A percentile compares a stretch with the other conserved stretches of the same genome.
These are phyloP conservation scores for Annona cherimola DNA, from an alignment of 164 flowering plant genomes.

Conservation along the genomic window DNA sequence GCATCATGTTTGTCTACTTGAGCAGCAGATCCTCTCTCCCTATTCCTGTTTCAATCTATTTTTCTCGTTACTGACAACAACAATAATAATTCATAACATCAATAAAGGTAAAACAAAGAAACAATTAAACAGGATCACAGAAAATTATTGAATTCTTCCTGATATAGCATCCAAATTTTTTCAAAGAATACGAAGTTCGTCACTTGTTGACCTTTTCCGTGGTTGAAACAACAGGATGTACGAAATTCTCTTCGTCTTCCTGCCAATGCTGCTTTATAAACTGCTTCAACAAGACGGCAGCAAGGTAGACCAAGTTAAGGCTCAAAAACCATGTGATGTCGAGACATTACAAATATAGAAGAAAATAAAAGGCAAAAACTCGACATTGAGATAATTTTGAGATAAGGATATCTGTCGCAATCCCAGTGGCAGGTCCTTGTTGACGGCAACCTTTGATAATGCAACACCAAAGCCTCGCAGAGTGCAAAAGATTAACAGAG, in stretches of 20 bases:
- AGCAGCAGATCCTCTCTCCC: not conserved
- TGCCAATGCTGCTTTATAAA: slow-evolving; percentile 89
- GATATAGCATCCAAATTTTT: not conserved
- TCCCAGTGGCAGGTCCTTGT: slow-evolving; percentile 67
- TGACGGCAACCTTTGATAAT: slow-evolving; percentile 62
- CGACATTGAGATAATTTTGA: not conserved
- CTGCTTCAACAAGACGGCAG: slow-evolving; percentile 89
- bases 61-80: too few species aligned
- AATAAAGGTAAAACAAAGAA: not conserved
- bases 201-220: slow-evolving; percentile 63
- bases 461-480: slow-evolving; percentile 85
- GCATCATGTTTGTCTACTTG: too few species aligned
- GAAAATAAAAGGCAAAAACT: not conserved
- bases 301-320: slow-evolving; percentile 71
- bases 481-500: slow-evolving; percentile 2
- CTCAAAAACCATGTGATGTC: slow-evolving; percentile 3
- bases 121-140: not conserved
- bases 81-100: not conserved
- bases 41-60: not conserved
- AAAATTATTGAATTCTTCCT: not conserved
- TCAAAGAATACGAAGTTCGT: not conserved
- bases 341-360: not conserved
- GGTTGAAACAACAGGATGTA: slow-evolving; percentile 63
- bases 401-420: slow-evolving; percentile 89
- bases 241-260: slow-evolving; percentile 74